These are phyloP conservation scores for Teratosphaeria nubilosa DNA, from an alignment of 2,329 filamentous ascomycete species.

Conservation along the genomic window DNA sequence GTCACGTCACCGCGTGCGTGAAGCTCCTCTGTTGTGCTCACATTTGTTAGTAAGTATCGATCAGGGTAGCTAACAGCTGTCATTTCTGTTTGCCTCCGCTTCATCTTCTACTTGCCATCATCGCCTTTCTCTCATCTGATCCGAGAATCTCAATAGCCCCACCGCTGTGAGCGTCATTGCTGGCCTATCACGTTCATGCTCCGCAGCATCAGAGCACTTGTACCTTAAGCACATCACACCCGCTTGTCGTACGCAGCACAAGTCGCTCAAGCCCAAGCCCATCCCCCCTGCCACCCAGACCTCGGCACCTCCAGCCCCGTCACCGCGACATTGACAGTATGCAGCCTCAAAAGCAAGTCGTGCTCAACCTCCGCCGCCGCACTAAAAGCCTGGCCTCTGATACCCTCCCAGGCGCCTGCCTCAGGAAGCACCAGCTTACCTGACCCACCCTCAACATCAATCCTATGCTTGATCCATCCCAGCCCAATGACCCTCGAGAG, in stretches of 20 bases:
- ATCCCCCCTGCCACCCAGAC: background rate
- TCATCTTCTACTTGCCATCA: too few relatives aligned
- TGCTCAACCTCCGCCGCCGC: background rate
- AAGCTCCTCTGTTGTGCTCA: too few relatives aligned
- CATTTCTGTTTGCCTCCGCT: too few relatives aligned
- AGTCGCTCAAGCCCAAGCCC: background rate
- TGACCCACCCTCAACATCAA: background rate
- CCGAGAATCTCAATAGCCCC: too few relatives aligned
- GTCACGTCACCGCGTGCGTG: too few relatives aligned
- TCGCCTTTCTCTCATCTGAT: too few relatives aligned
- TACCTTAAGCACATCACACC: background rate
- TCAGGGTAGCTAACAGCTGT: too few relatives aligned
- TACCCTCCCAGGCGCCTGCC: background rate
- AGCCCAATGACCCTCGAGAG: background rate
- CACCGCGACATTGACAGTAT: background rate
- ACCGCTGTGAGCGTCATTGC: too few relatives aligned
- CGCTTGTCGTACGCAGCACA: too few relatives aligned
- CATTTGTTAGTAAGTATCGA: too few relatives aligned
- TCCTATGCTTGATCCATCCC: background rate
- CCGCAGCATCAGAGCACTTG: background rate
- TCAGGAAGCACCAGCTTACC: background rate
- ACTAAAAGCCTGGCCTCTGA: background rate
- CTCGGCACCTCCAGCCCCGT: background rate
- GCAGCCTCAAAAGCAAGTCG: background rate
- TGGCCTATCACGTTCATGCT: background rate